Evolutionary conservation across 2,329 filamentous ascomycete species (phyloP), one percentile per base, ranked within the genome.

Genomic region (Colletotrichum graminicola): DNA sequence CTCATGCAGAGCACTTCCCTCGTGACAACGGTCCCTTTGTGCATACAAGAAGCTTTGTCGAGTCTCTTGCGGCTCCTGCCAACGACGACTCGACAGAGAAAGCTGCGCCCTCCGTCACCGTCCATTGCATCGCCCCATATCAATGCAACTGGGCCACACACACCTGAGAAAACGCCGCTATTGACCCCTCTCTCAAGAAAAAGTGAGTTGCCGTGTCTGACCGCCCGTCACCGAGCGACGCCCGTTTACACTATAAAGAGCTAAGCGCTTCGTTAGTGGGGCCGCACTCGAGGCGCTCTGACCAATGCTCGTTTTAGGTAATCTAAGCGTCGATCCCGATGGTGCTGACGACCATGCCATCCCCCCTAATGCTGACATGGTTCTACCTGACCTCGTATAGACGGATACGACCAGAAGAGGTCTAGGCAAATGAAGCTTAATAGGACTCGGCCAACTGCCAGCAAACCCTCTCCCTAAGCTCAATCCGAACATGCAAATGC

Each of bases 31-130:
- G 21, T 41, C 43, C 57, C 43, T 56, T 67, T 29, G 26, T 45
- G 41, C 56, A 62, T 57, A 26, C 64, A 49, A 36, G 56, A 67
- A 56, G 23, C 32, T 26, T 26, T 18, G 26, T 23, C 21, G 45
- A 36, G 5, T 29, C n/a, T 21, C 36, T 39, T 29, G 55, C 52
- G 29, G 16, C n/a, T 62, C n/a, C 32, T 34, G 16, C 39, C 49
- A 18, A 62, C 29, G 51, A 54, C 62, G 36, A 21, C 45, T 52
- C 52, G 59, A 59, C 26, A 45, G 51, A n/a, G 16, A 57, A n/a
- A 36, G 63, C 67, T 67, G 57, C 68, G 68, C 64, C 64, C 67
- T 23, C 57, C 51, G 47, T 47, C 64, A 29, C 64, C 64, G 64
- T 67, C 51, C 34, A 67, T 39, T 57, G 68, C 59, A 64, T 51